Evolutionary conservation across 2,329 filamentous ascomycete genomes (phyloP).

Genomic region (Byssoonygena ceratinophila): DNA sequence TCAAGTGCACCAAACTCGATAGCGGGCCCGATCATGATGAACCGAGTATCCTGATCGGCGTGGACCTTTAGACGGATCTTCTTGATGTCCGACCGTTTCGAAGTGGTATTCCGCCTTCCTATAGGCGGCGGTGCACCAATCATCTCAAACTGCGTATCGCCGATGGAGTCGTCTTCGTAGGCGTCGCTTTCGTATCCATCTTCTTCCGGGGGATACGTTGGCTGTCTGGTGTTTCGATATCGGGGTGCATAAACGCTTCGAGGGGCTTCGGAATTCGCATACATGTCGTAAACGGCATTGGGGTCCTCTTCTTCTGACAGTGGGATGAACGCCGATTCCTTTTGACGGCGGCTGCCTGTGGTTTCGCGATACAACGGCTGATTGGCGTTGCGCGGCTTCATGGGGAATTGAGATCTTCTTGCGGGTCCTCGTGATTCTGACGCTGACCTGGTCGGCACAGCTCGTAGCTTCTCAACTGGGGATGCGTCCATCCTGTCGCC

Average conservation of each 20-base stretch:
- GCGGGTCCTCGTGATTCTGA: conserved; percentile 43
- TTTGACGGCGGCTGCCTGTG: conserved; percentile 24
- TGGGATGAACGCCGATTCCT: conserved; percentile 15
- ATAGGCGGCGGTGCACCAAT: conserved; percentile 42
- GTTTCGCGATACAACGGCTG: conserved; percentile 26
- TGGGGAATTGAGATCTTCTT: conserved; percentile 23
- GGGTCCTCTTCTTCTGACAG: conserved; percentile 27
- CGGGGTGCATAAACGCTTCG: conserved; percentile 3
- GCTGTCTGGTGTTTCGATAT: conserved; percentile 34
- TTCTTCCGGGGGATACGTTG: conserved; percentile 66
- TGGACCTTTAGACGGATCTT: conserved; percentile 90
- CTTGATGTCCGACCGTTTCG: conserved; percentile 51
- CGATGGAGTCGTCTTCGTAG: conserved; percentile 58
- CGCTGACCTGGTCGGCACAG: conserved; percentile 41
- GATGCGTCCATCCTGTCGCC: conserved; percentile 18
- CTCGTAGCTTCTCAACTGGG: conserved; percentile 32
- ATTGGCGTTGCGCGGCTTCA: conserved; percentile 22
- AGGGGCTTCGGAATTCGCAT: conserved; percentile 43
- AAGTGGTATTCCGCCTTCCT: conserved; percentile 25
- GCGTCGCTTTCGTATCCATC: conserved; percentile 62
- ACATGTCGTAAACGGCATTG: conserved; percentile 53
- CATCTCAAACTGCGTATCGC: conserved; percentile 74
- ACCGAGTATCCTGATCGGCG: conserved; percentile 71
- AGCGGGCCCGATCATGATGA: conserved; percentile 69
- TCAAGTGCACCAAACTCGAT: conserved; percentile 68